Conservation (phyloP, 106 monocot genomes). For the Dioscorea dumetorum region DNA sequence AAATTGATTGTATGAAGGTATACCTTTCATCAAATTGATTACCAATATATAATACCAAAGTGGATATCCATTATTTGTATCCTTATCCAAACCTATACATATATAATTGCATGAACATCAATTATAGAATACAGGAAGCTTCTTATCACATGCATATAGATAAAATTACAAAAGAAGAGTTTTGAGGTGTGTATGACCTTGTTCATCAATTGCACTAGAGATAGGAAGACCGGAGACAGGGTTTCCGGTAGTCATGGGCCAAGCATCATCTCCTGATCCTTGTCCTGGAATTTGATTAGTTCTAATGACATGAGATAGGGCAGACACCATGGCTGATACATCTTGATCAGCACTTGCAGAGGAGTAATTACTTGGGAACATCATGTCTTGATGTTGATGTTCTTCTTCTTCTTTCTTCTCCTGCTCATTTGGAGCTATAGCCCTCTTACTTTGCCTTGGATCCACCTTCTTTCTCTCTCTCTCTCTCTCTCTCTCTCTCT, state of each 20-base stretch:
- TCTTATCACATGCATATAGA: too few species aligned
- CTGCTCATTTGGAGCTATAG: constrained; percentile 26
- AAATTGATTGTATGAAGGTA: background rate
- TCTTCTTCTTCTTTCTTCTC: constrained; percentile 38
- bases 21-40: too few species aligned
- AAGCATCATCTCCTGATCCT: background rate
- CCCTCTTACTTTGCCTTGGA: constrained; percentile 65
- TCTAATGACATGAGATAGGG: constrained; percentile 50
- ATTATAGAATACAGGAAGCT: too few species aligned
- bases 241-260: background rate
- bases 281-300: background rate
- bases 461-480: constrained; percentile 63
- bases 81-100: too few species aligned
- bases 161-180: too few species aligned
- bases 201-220: background rate
- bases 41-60: too few species aligned
- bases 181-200: background rate
- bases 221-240: too few species aligned
- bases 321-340: constrained; percentile 61
- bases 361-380: constrained; percentile 9
- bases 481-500: too few species aligned
- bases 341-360: constrained; percentile 42
- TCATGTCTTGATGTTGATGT: constrained; percentile 13
- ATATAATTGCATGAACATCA: too few species aligned
- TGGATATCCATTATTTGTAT: too few species aligned